phyloP scores from a whole-genome alignment of 2,329 filamentous ascomycete genomes.

The Fusarium staphyleae region DNA sequence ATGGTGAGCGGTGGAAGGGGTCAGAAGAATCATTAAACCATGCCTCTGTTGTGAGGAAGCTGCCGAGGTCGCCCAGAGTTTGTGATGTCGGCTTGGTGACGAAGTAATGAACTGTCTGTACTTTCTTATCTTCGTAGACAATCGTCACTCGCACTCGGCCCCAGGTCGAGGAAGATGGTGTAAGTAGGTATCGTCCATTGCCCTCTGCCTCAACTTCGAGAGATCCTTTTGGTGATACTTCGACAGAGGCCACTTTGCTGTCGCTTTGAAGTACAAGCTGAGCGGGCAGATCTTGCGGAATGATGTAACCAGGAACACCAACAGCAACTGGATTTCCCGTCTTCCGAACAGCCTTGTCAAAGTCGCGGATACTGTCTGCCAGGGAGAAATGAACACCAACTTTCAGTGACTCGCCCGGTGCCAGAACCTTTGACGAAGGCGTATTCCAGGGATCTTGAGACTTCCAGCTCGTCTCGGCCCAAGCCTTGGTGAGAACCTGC shows the following conservation, averaged over 20 bases:
- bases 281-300: conserved; percentile 56
- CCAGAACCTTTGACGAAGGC: conserved; percentile 55
- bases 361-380: conserved; percentile 53
- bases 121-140: conserved; percentile 54
- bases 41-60: conserved; percentile 61
- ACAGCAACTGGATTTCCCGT: conserved; percentile 57
- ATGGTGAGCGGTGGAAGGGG: conserved; percentile 61
- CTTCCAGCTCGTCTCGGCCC: conserved; percentile 64
- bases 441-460: conserved; percentile 60
- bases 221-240: conserved; percentile 48
- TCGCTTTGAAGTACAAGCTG: conserved; percentile 54
- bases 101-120: conserved; percentile 64
- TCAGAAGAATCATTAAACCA: conserved; percentile 60
- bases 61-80: conserved; percentile 55
- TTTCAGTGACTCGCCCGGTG: conserved; percentile 53
- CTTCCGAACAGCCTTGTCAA: conserved; percentile 54
- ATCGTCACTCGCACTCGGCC: conserved; percentile 59
- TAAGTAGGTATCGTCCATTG: conserved; percentile 51
- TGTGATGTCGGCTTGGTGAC: conserved; percentile 57
- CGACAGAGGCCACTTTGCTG: conserved; percentile 50
- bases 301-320: conserved; percentile 62
- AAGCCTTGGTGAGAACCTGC: conserved; percentile 62
- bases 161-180: conserved; percentile 53
- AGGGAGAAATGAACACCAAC: conserved; percentile 61
- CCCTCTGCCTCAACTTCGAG: conserved; percentile 44